These are phyloP conservation scores for Tephrocybe sp. DNA, from an alignment of 768 basidiomycete species.

Conservation along the genomic window DNA sequence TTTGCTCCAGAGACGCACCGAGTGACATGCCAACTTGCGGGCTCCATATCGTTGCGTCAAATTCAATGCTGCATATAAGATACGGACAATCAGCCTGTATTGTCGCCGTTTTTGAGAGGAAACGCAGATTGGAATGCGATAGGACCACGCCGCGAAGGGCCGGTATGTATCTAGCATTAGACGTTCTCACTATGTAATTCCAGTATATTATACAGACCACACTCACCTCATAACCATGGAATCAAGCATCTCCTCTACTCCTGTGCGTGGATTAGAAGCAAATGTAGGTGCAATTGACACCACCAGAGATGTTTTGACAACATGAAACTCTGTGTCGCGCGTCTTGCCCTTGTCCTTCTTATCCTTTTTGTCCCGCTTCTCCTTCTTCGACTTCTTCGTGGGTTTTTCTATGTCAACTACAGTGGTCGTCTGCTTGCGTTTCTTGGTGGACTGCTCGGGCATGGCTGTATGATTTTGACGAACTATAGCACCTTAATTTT, in stretches of 20 bases:
- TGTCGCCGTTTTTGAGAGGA: constrained; percentile 60
- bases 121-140: constrained; percentile 76
- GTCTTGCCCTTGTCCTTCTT: constrained; percentile 44
- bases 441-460: constrained; percentile 35
- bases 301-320: constrained; percentile 63
- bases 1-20: constrained; percentile 41
- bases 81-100: constrained; percentile 87
- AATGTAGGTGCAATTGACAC: constrained; percentile 84
- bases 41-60: constrained; percentile 88
- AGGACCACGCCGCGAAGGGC: constrained; percentile 86
- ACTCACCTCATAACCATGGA: constrained; percentile 93
- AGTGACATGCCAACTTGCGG: constrained; percentile 81
- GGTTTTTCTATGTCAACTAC: constrained; percentile 22
- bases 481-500: constrained; percentile 6
- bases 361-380: constrained; percentile 31
- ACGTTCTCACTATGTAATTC: not conserved
- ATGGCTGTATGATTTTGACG: constrained; percentile 17
- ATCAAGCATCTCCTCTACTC: constrained; percentile 88
- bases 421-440: constrained; percentile 45
- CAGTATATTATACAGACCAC: not conserved
- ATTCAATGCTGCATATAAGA: constrained; percentile 68
- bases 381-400: constrained; percentile 38
- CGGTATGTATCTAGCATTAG: constrained; percentile 70
- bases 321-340: constrained; percentile 53
- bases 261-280: constrained; percentile 65